Evolutionary conservation across 805 yeast species (phyloP).

Genomic region (Sungouiella blattae): DNA sequence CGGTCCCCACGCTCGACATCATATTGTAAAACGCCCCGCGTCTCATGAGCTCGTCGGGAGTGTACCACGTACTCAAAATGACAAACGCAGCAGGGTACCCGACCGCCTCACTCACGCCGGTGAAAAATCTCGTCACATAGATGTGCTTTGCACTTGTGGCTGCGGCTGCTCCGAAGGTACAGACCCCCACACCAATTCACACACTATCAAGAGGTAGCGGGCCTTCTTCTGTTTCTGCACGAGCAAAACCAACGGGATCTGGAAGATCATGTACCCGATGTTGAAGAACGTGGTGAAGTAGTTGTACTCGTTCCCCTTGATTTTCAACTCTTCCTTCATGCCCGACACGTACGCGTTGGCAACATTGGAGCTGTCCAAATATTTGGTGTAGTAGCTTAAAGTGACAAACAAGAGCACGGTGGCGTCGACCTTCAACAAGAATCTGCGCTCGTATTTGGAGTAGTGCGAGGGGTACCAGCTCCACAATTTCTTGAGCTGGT

Average conservation of each 20-base stretch:
- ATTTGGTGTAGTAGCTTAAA: constrained; percentile 3
- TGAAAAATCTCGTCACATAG: too few relatives aligned
- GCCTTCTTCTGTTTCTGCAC: too few relatives aligned
- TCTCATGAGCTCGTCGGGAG: constrained; percentile 1
- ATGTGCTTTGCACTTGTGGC: too few relatives aligned
- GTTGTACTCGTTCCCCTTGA: neutral
- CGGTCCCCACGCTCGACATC: constrained; percentile 2
- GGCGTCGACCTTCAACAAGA: constrained; percentile 5
- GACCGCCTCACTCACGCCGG: too few relatives aligned
- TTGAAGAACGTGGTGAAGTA: neutral
- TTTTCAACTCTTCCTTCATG: neutral
- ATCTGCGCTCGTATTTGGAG: neutral
- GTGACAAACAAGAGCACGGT: constrained; percentile 6
- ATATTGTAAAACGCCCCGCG: constrained; percentile 3
- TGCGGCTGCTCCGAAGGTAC: too few relatives aligned
- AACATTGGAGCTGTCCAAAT: neutral
- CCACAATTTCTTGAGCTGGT: too few relatives aligned
- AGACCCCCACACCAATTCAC: too few relatives aligned
- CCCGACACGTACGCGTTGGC: constrained; percentile 1
- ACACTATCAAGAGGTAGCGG: too few relatives aligned
- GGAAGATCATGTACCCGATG: too few relatives aligned
- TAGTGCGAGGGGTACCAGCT: too few relatives aligned
- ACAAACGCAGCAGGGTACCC: constrained; percentile 4
- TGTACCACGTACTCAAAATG: constrained; percentile 8
- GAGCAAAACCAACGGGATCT: too few relatives aligned